Evolutionary conservation across 2,329 filamentous ascomycete genomes (phyloP).

Genomic region (Phyllosticta citrichinensis): DNA sequence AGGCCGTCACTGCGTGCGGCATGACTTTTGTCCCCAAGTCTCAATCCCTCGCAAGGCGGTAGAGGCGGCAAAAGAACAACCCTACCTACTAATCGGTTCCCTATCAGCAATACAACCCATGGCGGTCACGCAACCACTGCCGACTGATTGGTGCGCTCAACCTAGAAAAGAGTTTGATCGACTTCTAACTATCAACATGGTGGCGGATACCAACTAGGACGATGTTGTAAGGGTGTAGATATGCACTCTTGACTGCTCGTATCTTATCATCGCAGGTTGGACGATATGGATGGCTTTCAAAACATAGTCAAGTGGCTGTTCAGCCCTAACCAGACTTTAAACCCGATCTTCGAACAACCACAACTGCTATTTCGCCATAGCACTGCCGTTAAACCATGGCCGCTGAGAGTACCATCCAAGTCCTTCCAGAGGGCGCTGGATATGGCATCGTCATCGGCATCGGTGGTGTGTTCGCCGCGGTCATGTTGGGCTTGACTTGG

Average conservation of each 20-base stretch:
- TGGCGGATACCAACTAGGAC: not conserved
- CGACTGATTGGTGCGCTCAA: not conserved
- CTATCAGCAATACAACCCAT: not conserved
- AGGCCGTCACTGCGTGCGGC: too few species aligned
- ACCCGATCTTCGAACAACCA: not conserved
- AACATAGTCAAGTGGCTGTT: not conserved
- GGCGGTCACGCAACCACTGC: not conserved
- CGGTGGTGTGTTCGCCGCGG: constrained; percentile 32
- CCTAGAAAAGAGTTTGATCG: not conserved
- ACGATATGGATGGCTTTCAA: not conserved
- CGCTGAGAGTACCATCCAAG: not conserved
- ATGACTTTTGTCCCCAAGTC: too few species aligned
- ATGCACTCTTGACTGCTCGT: not conserved
- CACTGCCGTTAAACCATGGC: not conserved
- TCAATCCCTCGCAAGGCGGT: not conserved
- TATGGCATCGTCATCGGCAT: constrained; percentile 44
- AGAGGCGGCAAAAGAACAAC: not conserved
- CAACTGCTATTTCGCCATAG: not conserved
- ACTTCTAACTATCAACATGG: not conserved
- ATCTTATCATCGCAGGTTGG: not conserved
- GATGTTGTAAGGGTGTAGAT: not conserved
- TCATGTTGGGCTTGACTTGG: constrained; percentile 21
- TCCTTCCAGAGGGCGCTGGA: constrained; percentile 30
- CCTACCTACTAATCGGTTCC: not conserved
- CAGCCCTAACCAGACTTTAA: not conserved